Conservation (phyloP, 768 basidiomycete genomes). For the Rhodotorula diobovata region DNA sequence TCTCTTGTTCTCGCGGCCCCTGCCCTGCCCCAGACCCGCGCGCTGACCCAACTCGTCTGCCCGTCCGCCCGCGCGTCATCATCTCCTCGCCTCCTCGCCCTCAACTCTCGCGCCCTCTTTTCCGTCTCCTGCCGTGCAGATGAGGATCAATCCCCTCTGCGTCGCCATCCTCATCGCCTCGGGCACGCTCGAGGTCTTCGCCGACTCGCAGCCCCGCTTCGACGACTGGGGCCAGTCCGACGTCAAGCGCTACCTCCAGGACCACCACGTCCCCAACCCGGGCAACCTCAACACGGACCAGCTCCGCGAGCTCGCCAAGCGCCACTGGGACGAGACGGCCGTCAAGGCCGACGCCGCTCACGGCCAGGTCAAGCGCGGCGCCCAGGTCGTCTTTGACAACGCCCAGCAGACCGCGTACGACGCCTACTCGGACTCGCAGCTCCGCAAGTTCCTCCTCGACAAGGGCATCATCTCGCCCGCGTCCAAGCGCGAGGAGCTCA, state of each 20-base stretch:
- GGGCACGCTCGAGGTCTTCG: background rate
- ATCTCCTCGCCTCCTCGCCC: too few species aligned
- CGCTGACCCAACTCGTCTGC: too few species aligned
- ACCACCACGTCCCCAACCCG: conserved; percentile 51
- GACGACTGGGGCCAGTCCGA: conserved; percentile 61
- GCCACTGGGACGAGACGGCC: conserved; percentile 44
- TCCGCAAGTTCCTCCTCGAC: conserved; percentile 77
- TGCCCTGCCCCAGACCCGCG: too few species aligned
- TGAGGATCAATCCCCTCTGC: background rate
- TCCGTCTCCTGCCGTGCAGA: background rate
- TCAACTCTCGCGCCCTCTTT: too few species aligned
- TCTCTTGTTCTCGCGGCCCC: too few species aligned
- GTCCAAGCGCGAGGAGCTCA: conserved; percentile 71
- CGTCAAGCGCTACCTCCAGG: conserved; percentile 64
- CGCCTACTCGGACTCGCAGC: conserved; percentile 72
- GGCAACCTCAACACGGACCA: conserved; percentile 48
- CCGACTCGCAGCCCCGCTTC: conserved; percentile 10
- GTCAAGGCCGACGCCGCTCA: background rate
- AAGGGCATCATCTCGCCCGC: conserved; percentile 80
- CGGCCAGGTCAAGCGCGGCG: conserved; percentile 52
- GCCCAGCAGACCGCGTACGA: conserved; percentile 17
- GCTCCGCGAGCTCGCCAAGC: conserved; percentile 50
- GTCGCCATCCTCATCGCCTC: background rate
- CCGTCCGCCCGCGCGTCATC: too few species aligned
- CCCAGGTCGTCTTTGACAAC: conserved; percentile 60